These are phyloP conservation scores for Amylocarpus encephaloides DNA, from an alignment of 2,329 filamentous ascomycete species.

Conservation along the genomic window DNA sequence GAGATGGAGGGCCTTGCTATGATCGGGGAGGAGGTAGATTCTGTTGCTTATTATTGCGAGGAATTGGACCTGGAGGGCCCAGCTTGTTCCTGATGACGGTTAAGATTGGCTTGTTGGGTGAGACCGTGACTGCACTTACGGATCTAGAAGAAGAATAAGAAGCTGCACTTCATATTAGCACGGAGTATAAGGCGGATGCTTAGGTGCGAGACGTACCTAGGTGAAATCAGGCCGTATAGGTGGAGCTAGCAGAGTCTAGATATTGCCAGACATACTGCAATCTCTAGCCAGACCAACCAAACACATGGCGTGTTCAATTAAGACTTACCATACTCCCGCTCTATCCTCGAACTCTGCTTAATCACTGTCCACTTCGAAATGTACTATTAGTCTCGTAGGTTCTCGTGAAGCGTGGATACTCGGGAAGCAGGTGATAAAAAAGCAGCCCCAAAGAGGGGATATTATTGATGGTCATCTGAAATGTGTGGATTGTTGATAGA, in stretches of 20 bases:
- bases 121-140: slow-evolving; percentile 17
- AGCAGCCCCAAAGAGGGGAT: neutral
- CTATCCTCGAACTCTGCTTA: slow-evolving; percentile 33
- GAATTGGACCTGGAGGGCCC: slow-evolving; percentile 41
- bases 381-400: neutral
- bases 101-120: no score
- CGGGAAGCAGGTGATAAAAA: no score
- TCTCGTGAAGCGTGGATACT: no score
- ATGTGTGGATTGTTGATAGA: no score
- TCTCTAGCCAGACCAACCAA: slow-evolving; percentile 41
- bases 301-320: slow-evolving; percentile 34
- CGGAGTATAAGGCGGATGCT: neutral
- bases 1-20: slow-evolving; percentile 33
- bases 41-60: slow-evolving; percentile 51
- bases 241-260: slow-evolving; percentile 37
- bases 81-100: slow-evolving; percentile 25
- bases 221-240: slow-evolving; percentile 32
- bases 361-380: slow-evolving; percentile 28
- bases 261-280: slow-evolving; percentile 35
- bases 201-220: slow-evolving; percentile 24
- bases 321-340: slow-evolving; percentile 27
- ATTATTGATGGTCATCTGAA: no score
- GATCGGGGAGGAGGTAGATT: slow-evolving; percentile 42
- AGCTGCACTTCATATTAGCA: slow-evolving; percentile 9
- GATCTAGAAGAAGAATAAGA: slow-evolving; percentile 22